Conservation (phyloP, 2,329 filamentous ascomycete genomes). For the Cercospora berteroae region DNA sequence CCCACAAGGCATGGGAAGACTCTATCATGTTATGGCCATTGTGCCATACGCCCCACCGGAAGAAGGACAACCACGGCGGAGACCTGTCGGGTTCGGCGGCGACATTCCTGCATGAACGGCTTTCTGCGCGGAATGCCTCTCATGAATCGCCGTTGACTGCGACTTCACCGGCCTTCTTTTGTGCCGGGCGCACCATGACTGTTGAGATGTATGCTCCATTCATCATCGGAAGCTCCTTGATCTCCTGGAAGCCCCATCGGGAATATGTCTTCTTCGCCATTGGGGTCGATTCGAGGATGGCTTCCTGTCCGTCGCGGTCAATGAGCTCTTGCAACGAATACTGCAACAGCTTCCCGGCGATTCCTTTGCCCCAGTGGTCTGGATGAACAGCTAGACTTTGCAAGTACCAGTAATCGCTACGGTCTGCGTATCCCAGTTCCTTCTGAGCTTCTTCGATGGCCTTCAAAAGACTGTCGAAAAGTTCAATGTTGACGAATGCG, state of each 20-base stretch:
- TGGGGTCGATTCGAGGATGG: slow-evolving; percentile 8
- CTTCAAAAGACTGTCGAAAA: background rate
- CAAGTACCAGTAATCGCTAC: slow-evolving; percentile 15
- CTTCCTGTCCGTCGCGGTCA: slow-evolving; percentile 9
- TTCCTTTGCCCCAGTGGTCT: slow-evolving; percentile 10
- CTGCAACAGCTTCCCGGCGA: slow-evolving; percentile 7
- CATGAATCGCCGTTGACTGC: background rate
- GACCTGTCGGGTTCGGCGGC: slow-evolving; percentile 90
- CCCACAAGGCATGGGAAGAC: slow-evolving; percentile 83
- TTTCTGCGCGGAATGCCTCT: background rate
- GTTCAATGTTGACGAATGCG: background rate
- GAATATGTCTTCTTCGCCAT: slow-evolving; percentile 9
- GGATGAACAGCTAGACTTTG: slow-evolving; percentile 13
- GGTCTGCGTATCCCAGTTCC: slow-evolving; percentile 10
- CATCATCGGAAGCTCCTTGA: slow-evolving; percentile 2
- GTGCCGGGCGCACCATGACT: slow-evolving; percentile 11
- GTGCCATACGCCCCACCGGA: slow-evolving; percentile 56
- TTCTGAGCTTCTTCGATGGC: background rate
- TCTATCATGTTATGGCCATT: slow-evolving; percentile 92
- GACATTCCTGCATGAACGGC: slow-evolving; percentile 40
- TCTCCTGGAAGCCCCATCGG: slow-evolving; percentile 9
- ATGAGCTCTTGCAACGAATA: slow-evolving; percentile 6
- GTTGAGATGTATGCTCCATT: slow-evolving; percentile 9
- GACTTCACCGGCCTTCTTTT: background rate
- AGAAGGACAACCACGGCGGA: slow-evolving; percentile 68